These are phyloP conservation scores for Leucosporidium scottii DNA, from an alignment of 768 basidiomycete species.

Conservation along the genomic window DNA sequence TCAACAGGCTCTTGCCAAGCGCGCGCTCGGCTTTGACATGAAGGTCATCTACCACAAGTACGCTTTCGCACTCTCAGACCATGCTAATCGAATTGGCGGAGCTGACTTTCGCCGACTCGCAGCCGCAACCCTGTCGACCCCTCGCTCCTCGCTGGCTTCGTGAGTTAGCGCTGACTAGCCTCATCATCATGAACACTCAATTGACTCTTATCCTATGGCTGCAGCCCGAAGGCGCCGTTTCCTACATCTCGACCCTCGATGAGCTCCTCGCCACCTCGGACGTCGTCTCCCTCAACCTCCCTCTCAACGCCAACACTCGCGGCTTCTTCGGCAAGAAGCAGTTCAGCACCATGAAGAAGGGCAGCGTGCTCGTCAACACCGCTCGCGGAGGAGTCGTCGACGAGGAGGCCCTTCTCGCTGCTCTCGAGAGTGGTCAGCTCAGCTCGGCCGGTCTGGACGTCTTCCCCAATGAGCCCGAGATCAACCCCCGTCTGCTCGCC, in stretches of 20 bases:
- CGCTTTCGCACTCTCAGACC: too few relatives aligned
- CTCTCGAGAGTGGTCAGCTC: constrained; percentile 49
- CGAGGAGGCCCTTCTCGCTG: constrained; percentile 52
- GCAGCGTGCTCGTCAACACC: constrained; percentile 47
- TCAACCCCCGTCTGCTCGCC: constrained; percentile 52
- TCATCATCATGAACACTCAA: not conserved
- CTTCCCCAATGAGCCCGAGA: constrained; percentile 59
- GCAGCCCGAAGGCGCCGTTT: constrained; percentile 48
- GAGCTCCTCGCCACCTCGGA: constrained; percentile 65
- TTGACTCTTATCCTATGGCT: constrained; percentile 35
- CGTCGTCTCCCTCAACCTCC: constrained; percentile 78
- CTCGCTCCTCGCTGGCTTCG: constrained; percentile 46
- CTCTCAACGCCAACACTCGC: constrained; percentile 58
- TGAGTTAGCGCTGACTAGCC: not conserved
- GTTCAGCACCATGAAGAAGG: constrained; percentile 69
- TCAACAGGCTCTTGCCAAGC: constrained; percentile 46
- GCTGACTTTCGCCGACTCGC: too few relatives aligned
- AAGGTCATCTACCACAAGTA: constrained; percentile 63
- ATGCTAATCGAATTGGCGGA: too few relatives aligned
- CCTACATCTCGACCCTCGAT: constrained; percentile 56
- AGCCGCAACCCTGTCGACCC: constrained; percentile 52
- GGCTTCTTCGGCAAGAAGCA: constrained; percentile 65
- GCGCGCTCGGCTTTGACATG: constrained; percentile 71
- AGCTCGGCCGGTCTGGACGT: constrained; percentile 61
- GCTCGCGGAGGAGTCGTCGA: constrained; percentile 57